Percentiles rank a stretch among this genome's conserved stretches.
Conservation (phyloP, 169 alveolate genomes). For the Theileria luwenshuni region DNA sequence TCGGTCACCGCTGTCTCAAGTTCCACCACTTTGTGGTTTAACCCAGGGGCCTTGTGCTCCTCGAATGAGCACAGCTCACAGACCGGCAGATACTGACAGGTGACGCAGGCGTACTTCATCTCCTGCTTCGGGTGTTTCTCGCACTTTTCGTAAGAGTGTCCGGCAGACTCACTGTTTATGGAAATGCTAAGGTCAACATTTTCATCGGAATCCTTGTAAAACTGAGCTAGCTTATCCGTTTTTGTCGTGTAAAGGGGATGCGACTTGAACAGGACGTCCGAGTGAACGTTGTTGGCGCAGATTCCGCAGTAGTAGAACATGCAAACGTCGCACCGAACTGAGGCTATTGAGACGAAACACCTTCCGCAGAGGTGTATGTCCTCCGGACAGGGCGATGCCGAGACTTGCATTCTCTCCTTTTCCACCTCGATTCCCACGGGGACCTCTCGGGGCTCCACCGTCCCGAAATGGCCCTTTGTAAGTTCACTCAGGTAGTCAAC, state of each 20-base stretch:
- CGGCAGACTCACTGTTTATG: not conserved
- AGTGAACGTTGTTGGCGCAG: slow-evolving; percentile 46
- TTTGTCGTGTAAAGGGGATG: slow-evolving; percentile 45
- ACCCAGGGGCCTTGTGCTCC: slow-evolving; percentile 19
- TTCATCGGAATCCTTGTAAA: not conserved
- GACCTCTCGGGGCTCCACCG: not conserved
- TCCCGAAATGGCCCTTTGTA: not conserved
- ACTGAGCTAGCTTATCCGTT: not conserved
- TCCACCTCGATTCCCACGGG: slow-evolving; percentile 2
- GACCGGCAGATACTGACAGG: slow-evolving; percentile 45
- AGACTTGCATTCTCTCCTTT: not conserved
- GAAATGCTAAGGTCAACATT: slow-evolving; percentile 5
- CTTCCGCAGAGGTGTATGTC: slow-evolving; percentile 34
- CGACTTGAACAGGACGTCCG: slow-evolving; percentile 21
- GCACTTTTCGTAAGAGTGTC: slow-evolving; percentile 38
- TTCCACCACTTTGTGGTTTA: slow-evolving; percentile 39
- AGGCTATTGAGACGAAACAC: slow-evolving; percentile 53
- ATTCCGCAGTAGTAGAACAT: slow-evolving; percentile 44
- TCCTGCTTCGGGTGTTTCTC: slow-evolving; percentile 19
- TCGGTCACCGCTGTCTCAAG: slow-evolving; percentile 49
- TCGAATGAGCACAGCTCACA: slow-evolving; percentile 40
- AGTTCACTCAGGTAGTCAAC: slow-evolving; percentile 4
- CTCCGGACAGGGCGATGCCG: slow-evolving; percentile 58
- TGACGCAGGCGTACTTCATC: slow-evolving; percentile 37
- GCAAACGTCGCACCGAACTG: slow-evolving; percentile 54